These are phyloP conservation scores for Lasiodiplodia gonubiensis DNA, from an alignment of 2,329 filamentous ascomycete genomes.

Conservation along the genomic window DNA sequence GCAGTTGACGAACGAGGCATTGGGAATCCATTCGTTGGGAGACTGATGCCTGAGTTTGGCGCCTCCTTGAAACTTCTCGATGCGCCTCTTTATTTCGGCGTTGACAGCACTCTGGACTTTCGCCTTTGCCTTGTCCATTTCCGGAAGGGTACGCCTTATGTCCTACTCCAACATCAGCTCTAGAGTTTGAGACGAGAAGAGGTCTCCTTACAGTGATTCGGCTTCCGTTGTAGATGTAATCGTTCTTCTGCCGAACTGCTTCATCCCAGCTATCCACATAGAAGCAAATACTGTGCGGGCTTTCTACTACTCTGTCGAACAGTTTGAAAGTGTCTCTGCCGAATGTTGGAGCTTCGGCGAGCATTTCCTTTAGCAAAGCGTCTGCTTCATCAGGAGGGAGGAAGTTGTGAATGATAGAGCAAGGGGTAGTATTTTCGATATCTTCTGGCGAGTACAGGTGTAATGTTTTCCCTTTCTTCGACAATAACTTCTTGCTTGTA, in stretches of 20 bases:
- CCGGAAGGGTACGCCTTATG: slow-evolving; percentile 75
- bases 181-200: not conserved
- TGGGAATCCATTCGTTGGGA: slow-evolving; percentile 75
- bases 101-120: slow-evolving; percentile 80
- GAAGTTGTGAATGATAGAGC: slow-evolving; percentile 92
- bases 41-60: slow-evolving; percentile 81
- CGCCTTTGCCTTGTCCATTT: slow-evolving; percentile 71
- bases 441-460: slow-evolving; percentile 83
- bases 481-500: slow-evolving; percentile 54
- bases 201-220: slow-evolving; percentile 59
- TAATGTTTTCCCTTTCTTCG: slow-evolving; percentile 80
- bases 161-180: slow-evolving; percentile 50
- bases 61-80: slow-evolving; percentile 66
- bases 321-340: slow-evolving; percentile 77
- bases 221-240: slow-evolving; percentile 86
- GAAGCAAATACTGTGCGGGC: slow-evolving; percentile 82
- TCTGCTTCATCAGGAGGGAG: slow-evolving; percentile 74
- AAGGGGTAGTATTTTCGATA: slow-evolving; percentile 82
- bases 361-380: slow-evolving; percentile 73
- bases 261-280: slow-evolving; percentile 80
- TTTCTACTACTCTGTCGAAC: slow-evolving; percentile 85
- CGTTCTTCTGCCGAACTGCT: slow-evolving; percentile 70
- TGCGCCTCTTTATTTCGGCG: slow-evolving; percentile 72
- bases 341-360: slow-evolving; percentile 75
- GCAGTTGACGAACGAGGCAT: slow-evolving; percentile 93